A percentile compares a stretch with the other conserved stretches of the same genome.
Conservation (phyloP, 495 filamentous ascomycete genomes). For the Daldinia concentrica region DNA sequence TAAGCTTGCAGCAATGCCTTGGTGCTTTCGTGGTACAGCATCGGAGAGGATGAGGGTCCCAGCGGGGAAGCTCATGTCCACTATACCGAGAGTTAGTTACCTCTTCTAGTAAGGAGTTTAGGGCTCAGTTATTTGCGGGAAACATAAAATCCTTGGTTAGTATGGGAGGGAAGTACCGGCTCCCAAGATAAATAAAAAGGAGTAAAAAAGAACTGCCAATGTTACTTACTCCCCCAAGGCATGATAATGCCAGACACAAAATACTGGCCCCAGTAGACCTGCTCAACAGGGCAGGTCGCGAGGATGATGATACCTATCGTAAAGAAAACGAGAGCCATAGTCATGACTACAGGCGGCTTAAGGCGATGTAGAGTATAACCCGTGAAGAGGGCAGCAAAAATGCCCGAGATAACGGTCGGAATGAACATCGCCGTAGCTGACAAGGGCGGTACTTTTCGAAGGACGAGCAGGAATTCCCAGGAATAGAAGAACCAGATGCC, state of each 20-base stretch:
- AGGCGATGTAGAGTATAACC: slow-evolving; percentile 56
- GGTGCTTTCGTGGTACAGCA: slow-evolving; percentile 51
- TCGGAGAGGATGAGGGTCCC: slow-evolving; percentile 54
- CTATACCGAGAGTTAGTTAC: slow-evolving; percentile 29
- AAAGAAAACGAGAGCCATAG: slow-evolving; percentile 60
- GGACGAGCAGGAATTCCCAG: slow-evolving; percentile 61
- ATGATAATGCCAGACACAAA: slow-evolving; percentile 60
- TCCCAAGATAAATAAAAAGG: too few relatives aligned
- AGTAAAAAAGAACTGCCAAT: neutral
- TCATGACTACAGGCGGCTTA: slow-evolving; percentile 58
- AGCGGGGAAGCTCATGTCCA: slow-evolving; percentile 58
- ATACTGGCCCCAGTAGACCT: slow-evolving; percentile 55
- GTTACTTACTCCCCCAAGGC: slow-evolving; percentile 53
- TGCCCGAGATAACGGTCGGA: slow-evolving; percentile 57
- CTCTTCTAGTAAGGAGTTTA: neutral
- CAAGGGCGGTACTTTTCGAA: slow-evolving; percentile 56
- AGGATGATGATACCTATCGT: slow-evolving; percentile 56
- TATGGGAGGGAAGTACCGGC: too few relatives aligned
- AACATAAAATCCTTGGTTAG: too few relatives aligned
- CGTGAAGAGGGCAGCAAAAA: slow-evolving; percentile 59
- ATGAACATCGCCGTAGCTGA: slow-evolving; percentile 57
- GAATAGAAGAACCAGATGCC: slow-evolving; percentile 69
- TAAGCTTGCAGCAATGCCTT: slow-evolving; percentile 56
- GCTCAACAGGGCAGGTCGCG: slow-evolving; percentile 58
- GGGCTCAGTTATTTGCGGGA: neutral